Conservation (phyloP, 352 stramenopile species). For the Phytophthora sp. region DNA sequence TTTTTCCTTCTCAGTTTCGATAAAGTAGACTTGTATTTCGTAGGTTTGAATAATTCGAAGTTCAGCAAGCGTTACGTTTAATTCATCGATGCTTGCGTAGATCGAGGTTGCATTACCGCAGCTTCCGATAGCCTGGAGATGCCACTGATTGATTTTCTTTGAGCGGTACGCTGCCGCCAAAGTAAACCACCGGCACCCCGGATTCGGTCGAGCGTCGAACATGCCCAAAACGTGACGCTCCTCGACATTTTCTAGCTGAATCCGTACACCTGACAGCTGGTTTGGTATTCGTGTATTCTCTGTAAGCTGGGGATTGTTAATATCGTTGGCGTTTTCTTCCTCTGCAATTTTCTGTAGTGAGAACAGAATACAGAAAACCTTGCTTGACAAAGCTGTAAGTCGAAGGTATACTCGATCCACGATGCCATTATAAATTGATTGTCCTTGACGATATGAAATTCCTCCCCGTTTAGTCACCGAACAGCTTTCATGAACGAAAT, state of each 20-base stretch:
- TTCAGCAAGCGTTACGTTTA: slow-evolving; percentile 56
- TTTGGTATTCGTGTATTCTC: not conserved
- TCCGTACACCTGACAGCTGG: slow-evolving; percentile 8
- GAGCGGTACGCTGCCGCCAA: slow-evolving; percentile 57
- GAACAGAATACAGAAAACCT: slow-evolving; percentile 63
- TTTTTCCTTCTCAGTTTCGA: slow-evolving; percentile 11
- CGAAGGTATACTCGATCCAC: slow-evolving; percentile 56
- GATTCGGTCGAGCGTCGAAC: slow-evolving; percentile 43
- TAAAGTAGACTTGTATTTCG: slow-evolving; percentile 54
- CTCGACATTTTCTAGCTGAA: slow-evolving; percentile 66
- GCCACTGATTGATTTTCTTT: slow-evolving; percentile 57
- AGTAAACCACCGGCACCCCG: slow-evolving; percentile 53
- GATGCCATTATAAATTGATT: slow-evolving; percentile 55
- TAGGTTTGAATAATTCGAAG: slow-evolving; percentile 67
- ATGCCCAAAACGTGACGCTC: slow-evolving; percentile 50
- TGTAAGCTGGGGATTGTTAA: not conserved
- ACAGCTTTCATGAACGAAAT: slow-evolving; percentile 66
- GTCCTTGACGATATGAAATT: slow-evolving; percentile 44
- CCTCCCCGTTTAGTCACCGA: slow-evolving; percentile 36
- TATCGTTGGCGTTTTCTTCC: slow-evolving; percentile 15
- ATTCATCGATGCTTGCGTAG: slow-evolving; percentile 51
- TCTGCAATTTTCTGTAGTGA: slow-evolving; percentile 46
- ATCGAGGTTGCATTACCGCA: slow-evolving; percentile 53
- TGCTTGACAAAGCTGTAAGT: slow-evolving; percentile 37
- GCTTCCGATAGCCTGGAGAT: slow-evolving; percentile 52